Evolutionary conservation across 164 flowering plant species (phyloP).

Genomic region (Nymphaea thermarum): DNA sequence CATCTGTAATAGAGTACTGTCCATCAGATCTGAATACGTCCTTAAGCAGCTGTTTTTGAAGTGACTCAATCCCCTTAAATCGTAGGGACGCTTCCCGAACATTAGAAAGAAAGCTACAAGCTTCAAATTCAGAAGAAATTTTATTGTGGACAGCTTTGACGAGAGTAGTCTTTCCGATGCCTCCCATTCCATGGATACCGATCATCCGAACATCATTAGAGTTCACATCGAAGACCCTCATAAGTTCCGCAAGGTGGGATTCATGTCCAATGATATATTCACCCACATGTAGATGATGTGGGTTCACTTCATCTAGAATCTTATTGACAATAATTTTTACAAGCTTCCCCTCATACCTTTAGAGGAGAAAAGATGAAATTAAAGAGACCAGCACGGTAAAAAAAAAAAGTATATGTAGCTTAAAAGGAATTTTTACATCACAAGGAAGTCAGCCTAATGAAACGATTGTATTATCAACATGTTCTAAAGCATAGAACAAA

Average conservation of each 20-base stretch:
- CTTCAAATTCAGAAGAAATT: not conserved
- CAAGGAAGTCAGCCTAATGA: too few species aligned
- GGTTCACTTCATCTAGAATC: not conserved
- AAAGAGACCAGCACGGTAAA: too few species aligned
- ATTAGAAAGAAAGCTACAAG: constrained; percentile 7
- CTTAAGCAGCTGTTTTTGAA: not conserved
- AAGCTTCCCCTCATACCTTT: not conserved
- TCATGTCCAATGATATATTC: too few species aligned
- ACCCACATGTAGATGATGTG: not conserved
- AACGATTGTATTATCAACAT: too few species aligned
- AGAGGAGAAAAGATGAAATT: not conserved
- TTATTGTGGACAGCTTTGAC: not conserved
- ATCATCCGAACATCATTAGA: constrained; percentile 1
- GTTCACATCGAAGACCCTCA: not conserved
- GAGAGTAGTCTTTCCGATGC: not conserved
- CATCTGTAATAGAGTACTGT: not conserved
- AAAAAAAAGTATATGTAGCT: too few species aligned
- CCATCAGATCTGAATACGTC: not conserved
- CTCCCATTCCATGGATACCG: constrained; percentile 1
- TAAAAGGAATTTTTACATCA: too few species aligned
- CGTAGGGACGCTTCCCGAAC: constrained; percentile 2
- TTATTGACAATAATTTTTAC: not conserved
- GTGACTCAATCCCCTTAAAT: too few species aligned
- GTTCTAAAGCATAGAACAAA: too few species aligned
- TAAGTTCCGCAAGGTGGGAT: not conserved